phyloP scores from a whole-genome alignment of 2,329 filamentous ascomycete species.

The Paramyrothecium roridum region DNA sequence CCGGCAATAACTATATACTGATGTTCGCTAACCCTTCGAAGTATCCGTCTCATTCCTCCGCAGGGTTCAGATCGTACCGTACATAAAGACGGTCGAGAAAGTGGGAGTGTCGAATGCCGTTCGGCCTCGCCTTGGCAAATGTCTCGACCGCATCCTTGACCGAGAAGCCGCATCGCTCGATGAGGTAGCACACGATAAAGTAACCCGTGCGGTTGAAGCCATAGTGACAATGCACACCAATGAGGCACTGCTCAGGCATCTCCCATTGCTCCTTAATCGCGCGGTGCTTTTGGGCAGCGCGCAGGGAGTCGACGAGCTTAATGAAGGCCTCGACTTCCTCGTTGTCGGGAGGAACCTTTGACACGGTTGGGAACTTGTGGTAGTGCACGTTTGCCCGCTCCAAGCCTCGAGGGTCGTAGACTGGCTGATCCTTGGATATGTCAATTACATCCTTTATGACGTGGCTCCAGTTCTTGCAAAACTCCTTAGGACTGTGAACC shows the following conservation, averaged over 20 bases:
- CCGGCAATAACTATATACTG: too few species aligned
- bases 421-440: conserved; percentile 85
- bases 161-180: conserved; percentile 70
- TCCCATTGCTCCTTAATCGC: conserved; percentile 35
- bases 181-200: conserved; percentile 85
- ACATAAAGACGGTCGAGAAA: conserved; percentile 84
- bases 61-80: conserved; percentile 53
- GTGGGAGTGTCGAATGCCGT: conserved; percentile 85
- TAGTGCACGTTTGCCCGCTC: conserved; percentile 67
- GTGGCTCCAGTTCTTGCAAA: conserved; percentile 64
- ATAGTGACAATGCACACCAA: conserved; percentile 93
- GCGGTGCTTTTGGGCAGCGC: conserved; percentile 45
- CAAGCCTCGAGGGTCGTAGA: conserved; percentile 76
- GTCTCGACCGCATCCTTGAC: conserved; percentile 76
- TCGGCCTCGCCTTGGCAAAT: conserved; percentile 70
- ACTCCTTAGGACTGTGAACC: conserved; percentile 70
- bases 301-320: conserved; percentile 55
- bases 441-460: conserved; percentile 78
- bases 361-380: conserved; percentile 88
- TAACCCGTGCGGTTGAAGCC: conserved; percentile 94
- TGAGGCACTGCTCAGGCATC: conserved; percentile 39
- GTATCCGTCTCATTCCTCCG: too few species aligned
- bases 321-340: conserved; percentile 54
- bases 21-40: too few species aligned
- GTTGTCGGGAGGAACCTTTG: conserved; percentile 75